Evolutionary conservation across 129 eudicot genomes (phyloP), one percentile per base, ranked within the genome.

Genomic region (Silybum marianum): DNA sequence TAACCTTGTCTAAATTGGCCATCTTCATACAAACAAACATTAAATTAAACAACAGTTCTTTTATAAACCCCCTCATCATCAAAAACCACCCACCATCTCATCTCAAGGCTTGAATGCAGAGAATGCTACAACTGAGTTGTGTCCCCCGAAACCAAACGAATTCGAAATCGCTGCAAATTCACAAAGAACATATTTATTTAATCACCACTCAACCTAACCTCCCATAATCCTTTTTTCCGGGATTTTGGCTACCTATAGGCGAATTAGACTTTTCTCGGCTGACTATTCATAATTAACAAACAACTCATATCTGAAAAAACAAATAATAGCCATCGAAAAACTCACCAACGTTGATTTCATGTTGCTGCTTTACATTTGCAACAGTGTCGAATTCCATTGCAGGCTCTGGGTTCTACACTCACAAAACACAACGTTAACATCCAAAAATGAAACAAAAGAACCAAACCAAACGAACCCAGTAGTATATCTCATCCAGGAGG

Each of bases 331-430:
- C 74, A 32, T 16, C 9, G 36, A 32, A 77, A 77, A 78, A 74
- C 99, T 84, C 83, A 96, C 99, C 99, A 86, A 96, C 97, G 78
- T 93, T 96, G 32, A 96, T 92, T 87, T 96, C 99, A 71, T 96
- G 98, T 86, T 96, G 97, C 81, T 96, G 92, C 75, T 96, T 96
- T 75, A 60, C 13, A 73, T 96, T 93, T 68, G 99, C 87, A 76
- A 93, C 96, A 2, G 99, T 96, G 81, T 93, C 97, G 75, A 96
- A 96, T 71, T 96, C 99, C 28, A 96, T 95, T 3, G 99, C 89
- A 71, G 99, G 93, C 89, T 96, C 99, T 9, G 90, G 91, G 80
- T 93, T 96, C 99, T 96, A 91, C 73, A 85, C 9, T 54, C 19
- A 74, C 71, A 46, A 67, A 74, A 36, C 58, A 73, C 9, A 72